Evolutionary conservation across 257 asterid genomes (phyloP), one percentile per base, ranked within the genome.

Genomic region (Solanum piurae): DNA sequence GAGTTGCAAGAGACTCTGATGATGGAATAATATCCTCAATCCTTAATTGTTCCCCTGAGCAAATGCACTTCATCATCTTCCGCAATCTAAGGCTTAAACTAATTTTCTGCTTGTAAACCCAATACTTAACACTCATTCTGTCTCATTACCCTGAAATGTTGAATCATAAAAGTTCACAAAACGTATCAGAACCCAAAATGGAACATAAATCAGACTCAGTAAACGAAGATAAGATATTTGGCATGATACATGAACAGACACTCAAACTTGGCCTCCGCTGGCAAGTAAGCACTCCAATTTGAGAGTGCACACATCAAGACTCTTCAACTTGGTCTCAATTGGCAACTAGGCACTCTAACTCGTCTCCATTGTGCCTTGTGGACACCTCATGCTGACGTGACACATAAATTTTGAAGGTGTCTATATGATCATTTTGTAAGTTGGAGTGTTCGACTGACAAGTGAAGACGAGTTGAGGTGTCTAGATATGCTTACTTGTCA

Each of bases 1-100:
- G 92, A 82, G 99, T 96, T 9, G 99, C 99, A 31, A 95, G 91
- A 52, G 99, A 96, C 83, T 95, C 99, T 0, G 99, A 96, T 11
- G 99, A 96, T 75, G 92, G 96, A 83, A 94, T 93, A 36, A 88
- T 91, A 88, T 96, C 99, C 60, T 94, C 98, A 37, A 58, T 94
- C 90, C 92, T 87, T 11, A 94, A 36, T 64, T 94, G 98, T 90
- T 96, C 98, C 49, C 98, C 98, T 5, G 99, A 96, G 94, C 98
- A 95, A 87, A 96, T 96, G 92, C 99, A 95, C 89, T 96, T 96
- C 98, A 95, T 94, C 99, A 96, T 95, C 95, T 94, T 93, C 85
- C 86, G 87, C 92, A 94, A 84, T 88, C 89, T 93, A 80, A 49
- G 90, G 74, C 89, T 90, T 86, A 93, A 86, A 49, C 77, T 87